Conservation (phyloP, 768 basidiomycete species). For the Russula sp. region DNA sequence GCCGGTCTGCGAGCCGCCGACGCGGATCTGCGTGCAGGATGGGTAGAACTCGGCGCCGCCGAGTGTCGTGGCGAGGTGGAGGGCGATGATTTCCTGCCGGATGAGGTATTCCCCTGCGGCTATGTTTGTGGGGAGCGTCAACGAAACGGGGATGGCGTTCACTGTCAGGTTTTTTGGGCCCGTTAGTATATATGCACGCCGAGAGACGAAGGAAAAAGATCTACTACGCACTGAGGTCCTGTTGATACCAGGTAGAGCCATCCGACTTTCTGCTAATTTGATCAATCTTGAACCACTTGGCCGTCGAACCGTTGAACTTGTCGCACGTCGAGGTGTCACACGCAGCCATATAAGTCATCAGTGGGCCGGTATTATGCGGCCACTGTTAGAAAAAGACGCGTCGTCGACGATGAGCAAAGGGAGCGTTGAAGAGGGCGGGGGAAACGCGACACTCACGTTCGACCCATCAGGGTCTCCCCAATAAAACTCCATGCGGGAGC, state of each 20-base stretch:
- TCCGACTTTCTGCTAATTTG: constrained; percentile 25
- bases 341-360: constrained; percentile 66
- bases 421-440: neutral
- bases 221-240: constrained; percentile 25
- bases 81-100: constrained; percentile 74
- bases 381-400: constrained; percentile 27
- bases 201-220: neutral
- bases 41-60: constrained; percentile 83
- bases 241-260: constrained; percentile 27
- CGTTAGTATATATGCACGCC: neutral
- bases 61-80: constrained; percentile 48
- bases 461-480: constrained; percentile 40
- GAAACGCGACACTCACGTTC: constrained; percentile 24
- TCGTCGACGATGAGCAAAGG: neutral
- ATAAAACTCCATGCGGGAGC: constrained; percentile 41
- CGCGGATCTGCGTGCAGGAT: constrained; percentile 47
- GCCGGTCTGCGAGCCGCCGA: constrained; percentile 49
- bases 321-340: constrained; percentile 51
- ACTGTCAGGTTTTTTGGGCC: constrained; percentile 17
- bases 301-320: constrained; percentile 49
- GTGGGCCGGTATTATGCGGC: constrained; percentile 58
- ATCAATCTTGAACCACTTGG: constrained; percentile 64
- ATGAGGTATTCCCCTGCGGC: constrained; percentile 66
- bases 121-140: constrained; percentile 39
- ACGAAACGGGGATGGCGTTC: constrained; percentile 22